phyloP scores from a whole-genome alignment of 1,284 basidiomycete species.

The Acaromyces ingoldii region DNA sequence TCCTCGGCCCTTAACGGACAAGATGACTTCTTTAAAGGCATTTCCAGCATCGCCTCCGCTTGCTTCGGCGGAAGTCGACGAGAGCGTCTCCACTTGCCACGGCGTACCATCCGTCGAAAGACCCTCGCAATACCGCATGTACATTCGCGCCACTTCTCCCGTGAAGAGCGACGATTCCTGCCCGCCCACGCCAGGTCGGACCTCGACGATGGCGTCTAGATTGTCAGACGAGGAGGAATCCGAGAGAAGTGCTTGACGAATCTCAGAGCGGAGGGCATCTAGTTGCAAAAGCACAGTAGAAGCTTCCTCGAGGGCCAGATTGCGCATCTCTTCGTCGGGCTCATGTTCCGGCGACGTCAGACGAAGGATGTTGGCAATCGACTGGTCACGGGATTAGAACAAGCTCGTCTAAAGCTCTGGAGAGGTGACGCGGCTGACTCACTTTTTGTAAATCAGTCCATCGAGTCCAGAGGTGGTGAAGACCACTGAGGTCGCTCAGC shows the following conservation, averaged over 20 bases:
- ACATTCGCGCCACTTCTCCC: slow-evolving; percentile 75
- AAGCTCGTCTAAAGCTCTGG: too few species aligned
- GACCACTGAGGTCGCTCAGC: too few species aligned
- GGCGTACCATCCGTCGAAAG: background rate
- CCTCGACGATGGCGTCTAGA: slow-evolving; percentile 75
- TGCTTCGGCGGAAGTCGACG: slow-evolving; percentile 33
- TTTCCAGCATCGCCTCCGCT: slow-evolving; percentile 58
- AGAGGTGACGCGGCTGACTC: too few species aligned
- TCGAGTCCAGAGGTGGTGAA: too few species aligned
- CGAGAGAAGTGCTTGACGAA: slow-evolving; percentile 70
- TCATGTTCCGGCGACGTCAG: slow-evolving; percentile 1
- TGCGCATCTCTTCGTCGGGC: slow-evolving; percentile 68
- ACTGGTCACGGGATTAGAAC: slow-evolving; percentile 1
- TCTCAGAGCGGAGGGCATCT: slow-evolving; percentile 56
- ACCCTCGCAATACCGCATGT: slow-evolving; percentile 58
- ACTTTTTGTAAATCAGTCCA: too few species aligned
- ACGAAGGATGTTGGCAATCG: background rate
- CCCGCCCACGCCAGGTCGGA: slow-evolving; percentile 90
- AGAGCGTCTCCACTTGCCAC: slow-evolving; percentile 40
- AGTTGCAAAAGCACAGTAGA: slow-evolving; percentile 58
- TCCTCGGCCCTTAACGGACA: slow-evolving; percentile 73
- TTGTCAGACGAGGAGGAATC: slow-evolving; percentile 60
- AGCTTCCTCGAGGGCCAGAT: slow-evolving; percentile 71
- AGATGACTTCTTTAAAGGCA: slow-evolving; percentile 66
- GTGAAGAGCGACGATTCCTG: slow-evolving; percentile 81